Evolutionary conservation across 2,329 filamentous ascomycete genomes (phyloP), one percentile per base, ranked within the genome.

Genomic region (Fusarium falciforme): DNA sequence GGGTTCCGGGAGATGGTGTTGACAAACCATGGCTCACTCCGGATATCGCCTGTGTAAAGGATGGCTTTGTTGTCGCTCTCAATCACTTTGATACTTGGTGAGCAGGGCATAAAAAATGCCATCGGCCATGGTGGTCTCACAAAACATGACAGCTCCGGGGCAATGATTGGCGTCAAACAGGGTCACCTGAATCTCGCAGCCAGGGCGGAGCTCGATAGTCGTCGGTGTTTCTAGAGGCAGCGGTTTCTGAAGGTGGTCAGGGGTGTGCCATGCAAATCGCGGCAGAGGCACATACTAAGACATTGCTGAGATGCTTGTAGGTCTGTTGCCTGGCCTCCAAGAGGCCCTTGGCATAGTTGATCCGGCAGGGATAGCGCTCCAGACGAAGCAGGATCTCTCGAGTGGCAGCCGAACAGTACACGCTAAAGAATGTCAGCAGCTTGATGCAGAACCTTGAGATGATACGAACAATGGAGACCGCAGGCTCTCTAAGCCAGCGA

Each of bases 131-230:
- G 20, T 2, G 6, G 3, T 81, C 88, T 73, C 80, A 90, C 89
- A 85, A 79, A 98, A 98, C 94, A 98, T 97, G 20, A 96, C 94
- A 20, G 94, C 92, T 0, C 96, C 95, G 0, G 93, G 89, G 77
- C 96, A 98, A 80, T 98, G 96, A 77, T 98, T 98, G 2, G 96
- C 95, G 84, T 98, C 93, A 61, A 98, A 89, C 0, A 98, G 86
- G 0, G 95, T 98, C 20, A 97, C 94, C 55, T 91, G 90, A 27
- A 98, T 90, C n/a, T 83, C 84, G 55, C 89, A 88, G 1, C 89
- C 89, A 0, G 92, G 93, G 2, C 86, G 87, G 4, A 98, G 86
- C 77, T 97, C 94, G 55, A 98, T 89, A 5, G 85, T 83, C 0
- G 92, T 95, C 0, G 94, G 94, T 0, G 94, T 94, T 59, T 96